These are phyloP conservation scores for Backusella tuberculispora DNA, from an alignment of 192 early-diverging fungal genomes.

Conservation along the genomic window DNA sequence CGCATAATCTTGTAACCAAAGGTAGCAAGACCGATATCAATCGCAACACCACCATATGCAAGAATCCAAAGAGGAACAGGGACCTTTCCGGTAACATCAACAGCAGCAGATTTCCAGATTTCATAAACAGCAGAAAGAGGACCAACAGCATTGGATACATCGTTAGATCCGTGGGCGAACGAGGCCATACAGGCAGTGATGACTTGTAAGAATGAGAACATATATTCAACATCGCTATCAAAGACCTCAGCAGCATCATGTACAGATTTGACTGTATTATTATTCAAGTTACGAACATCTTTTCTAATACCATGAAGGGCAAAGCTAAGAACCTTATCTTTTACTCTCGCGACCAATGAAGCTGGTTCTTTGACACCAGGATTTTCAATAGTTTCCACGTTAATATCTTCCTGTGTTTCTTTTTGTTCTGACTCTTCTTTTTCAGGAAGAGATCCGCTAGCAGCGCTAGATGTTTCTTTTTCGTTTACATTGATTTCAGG, in stretches of 20 bases:
- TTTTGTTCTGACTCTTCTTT: conserved; percentile 29
- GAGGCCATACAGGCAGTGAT: conserved; percentile 82
- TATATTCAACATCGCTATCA: conserved; percentile 74
- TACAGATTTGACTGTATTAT: conserved; percentile 49
- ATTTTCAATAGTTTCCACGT: conserved; percentile 21
- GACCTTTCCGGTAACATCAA: conserved; percentile 54
- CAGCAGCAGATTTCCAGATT: conserved; percentile 62
- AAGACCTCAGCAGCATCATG: conserved; percentile 70
- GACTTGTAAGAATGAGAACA: conserved; percentile 85
- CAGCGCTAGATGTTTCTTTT: conserved; percentile 19
- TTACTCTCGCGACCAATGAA: conserved; percentile 29
- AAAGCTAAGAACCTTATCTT: not conserved
- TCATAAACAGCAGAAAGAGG: conserved; percentile 76
- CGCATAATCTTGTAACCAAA: conserved; percentile 80
- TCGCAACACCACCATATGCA: conserved; percentile 70
- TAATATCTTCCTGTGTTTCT: not conserved
- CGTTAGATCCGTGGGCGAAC: conserved; percentile 86
- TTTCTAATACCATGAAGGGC: conserved; percentile 49
- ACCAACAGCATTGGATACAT: conserved; percentile 86
- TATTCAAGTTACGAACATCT: conserved; percentile 56
- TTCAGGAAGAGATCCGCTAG: conserved; percentile 25
- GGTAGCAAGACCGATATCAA: conserved; percentile 77
- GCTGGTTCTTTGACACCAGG: conserved; percentile 7
- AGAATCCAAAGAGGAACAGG: conserved; percentile 79
- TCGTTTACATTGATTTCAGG: conserved; percentile 23